Evolutionary conservation across 2,329 filamentous ascomycete species (phyloP), one percentile per base, ranked within the genome.

Genomic region (Fusarium sp.): DNA sequence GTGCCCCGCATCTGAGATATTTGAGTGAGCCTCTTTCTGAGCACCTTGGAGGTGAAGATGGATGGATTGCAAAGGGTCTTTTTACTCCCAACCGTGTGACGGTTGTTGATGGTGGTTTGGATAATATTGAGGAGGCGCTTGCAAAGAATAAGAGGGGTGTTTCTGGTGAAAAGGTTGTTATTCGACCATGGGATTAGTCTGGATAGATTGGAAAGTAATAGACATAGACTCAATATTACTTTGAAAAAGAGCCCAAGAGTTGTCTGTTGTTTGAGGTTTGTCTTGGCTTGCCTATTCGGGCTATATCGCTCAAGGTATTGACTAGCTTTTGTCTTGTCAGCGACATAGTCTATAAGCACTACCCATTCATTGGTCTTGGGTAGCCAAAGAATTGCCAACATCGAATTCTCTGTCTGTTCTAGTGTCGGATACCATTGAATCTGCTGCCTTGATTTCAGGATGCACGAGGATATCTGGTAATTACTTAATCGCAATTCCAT

Each of bases 11-110:
- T 6, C 56, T 82, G 62, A 72, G 79, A 14, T 72, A 80, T 47
- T 56, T 82, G 38, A 81, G 75, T 60, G 80, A 80, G 71, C 79
- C 80, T 1, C 35, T 81, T 64, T 64, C 73, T 35, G 74, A 75
- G 58, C 56, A 68, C 45, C 72, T 81, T 2, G 76, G 78, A 5
- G 78, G 78, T 5, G 76, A 79, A 59, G 76, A 80, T 47, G 80
- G 80, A 6, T 82, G 74, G 45, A 73, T 82, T 34, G 80, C 80
- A 4, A 76, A 75, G 45, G 80, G 79, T 5, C 61, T 77, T 6
- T 78, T 78, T 34, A 66, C 74, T 10, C 80, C 80, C 1, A 82
- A 82, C 61, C 74, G 77, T 18, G 64, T 75, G 10, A 58, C 71
- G 8, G 72, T 82, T 9, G 66, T 82, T 2, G 56, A 69, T 2